A percentile compares a stretch with the other conserved stretches of the same genome.
These are phyloP conservation scores for Bjerkandera adusta DNA, from an alignment of 1,284 basidiomycete genomes.

Conservation along the genomic window DNA sequence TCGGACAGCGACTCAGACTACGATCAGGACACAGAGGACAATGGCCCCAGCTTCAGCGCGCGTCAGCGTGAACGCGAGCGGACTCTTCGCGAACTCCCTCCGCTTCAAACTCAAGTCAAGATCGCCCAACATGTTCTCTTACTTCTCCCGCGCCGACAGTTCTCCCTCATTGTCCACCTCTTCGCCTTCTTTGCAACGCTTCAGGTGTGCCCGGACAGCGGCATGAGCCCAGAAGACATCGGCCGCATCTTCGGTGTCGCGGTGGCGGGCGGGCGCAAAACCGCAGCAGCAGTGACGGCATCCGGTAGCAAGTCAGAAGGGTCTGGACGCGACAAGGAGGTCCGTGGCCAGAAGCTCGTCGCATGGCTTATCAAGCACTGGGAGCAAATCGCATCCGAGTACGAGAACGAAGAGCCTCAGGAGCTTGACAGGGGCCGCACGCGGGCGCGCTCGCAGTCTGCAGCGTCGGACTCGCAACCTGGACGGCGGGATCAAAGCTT, in stretches of 20 bases:
- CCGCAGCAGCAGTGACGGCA: constrained; percentile 6
- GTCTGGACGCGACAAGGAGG: background rate
- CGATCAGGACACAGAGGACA: constrained; percentile 13
- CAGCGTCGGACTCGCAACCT: no score
- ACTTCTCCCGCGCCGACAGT: constrained; percentile 54
- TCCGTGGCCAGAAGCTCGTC: constrained; percentile 21
- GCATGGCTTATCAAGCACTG: constrained; percentile 33
- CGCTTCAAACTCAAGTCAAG: constrained; percentile 30
- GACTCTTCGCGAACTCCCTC: constrained; percentile 4
- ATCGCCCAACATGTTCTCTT: constrained; percentile 55
- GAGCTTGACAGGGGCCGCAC: background rate
- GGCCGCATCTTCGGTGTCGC: constrained; percentile 29
- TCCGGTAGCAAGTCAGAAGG: background rate
- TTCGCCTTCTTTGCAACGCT: constrained; percentile 53
- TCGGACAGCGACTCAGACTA: constrained; percentile 12
- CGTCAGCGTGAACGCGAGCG: constrained; percentile 9
- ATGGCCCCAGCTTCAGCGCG: constrained; percentile 8
- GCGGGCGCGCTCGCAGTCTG: no score
- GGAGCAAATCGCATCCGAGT: constrained; percentile 22
- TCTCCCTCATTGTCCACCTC: constrained; percentile 60
- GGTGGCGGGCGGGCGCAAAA: constrained; percentile 26
- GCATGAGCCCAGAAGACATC: constrained; percentile 29
- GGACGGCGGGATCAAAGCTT: no score
- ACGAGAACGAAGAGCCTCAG: constrained; percentile 7
- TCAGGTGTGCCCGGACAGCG: constrained; percentile 33